Base-by-base conservation (phyloP, 441 rosid genomes). In the Syzygium malaccense region DNA sequence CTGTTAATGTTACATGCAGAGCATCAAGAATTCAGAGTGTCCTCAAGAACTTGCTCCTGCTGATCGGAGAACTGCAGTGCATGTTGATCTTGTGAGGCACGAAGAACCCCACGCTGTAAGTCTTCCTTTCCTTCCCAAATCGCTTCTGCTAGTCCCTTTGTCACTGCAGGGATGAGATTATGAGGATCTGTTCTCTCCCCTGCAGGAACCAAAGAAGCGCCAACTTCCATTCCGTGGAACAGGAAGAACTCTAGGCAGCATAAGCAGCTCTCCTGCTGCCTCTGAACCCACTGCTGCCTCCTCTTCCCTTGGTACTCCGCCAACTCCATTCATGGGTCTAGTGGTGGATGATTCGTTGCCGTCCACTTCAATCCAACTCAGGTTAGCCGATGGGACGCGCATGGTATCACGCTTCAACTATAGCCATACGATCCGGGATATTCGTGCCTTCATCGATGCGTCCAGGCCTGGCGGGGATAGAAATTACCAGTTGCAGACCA, bases 321-420 rank as follows among this genome's bases (percentile, higher is more conserved):
- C 95, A 8, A 17, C 64, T 64, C 96, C 96, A 60, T 89, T 93
- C 32, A 85, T 64, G 88, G 95, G 94, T 54, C 91, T 93, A 54
- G 85, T 94, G 57, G 94, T 94, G 89, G 96, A 95, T 86, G 89
- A 89, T 80, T 90, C 93, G 10, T 89, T 87, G 71, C 95, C 96
- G 1, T 88, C 93, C 14, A 95, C 97, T 32, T 94, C 96, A 13
- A 90, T 95, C 79, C 96, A 94, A 86, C 93, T 95, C 41, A 93
- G 97, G 92, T 89, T 95, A 85, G 94, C 95, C 10, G 96, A 95
- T 55, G 96, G 96, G 20, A 95, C 97, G 1, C 94, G 96, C 54
- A 91, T 95, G 91, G 94, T 95, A 17, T 93, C 96, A 6, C 93
- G 93, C 86, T 95, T 95, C 93, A 95, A 94, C 89, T 89, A 88